Base-by-base conservation (phyloP, 805 yeast genomes). In the Lipomyces sp. region DNA sequence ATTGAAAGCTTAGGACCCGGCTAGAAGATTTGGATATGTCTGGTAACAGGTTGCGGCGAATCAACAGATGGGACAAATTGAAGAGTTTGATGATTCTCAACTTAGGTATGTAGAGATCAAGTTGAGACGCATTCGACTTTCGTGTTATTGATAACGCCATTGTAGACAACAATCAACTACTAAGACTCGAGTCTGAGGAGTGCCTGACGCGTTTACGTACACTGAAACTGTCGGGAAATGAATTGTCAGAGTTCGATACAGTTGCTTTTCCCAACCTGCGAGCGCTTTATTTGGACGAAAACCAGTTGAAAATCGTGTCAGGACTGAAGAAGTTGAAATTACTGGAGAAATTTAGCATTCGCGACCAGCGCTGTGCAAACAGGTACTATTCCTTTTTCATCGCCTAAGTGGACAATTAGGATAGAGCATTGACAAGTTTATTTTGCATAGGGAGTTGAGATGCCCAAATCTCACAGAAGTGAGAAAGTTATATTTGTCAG, bases 161-260 rank as follows among this genome's bases (percentile, higher is more conserved):
- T 6, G 36, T 51, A 18, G 65, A 62, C 28, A 50, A 61, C 39
- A 67, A 67, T 49, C 18, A 29, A 23, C 41, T 62, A 29, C 33
- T 42, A 11, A n/a, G 33, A 5, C 18, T 60, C 21, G 28, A 34
- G n/a, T 39, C 47, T 2, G 59, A 46, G 5, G 53, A 46, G 48
- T 11, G 67, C 58, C 49, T 58, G 39, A 72, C 74, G 1, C 62
- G 51, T 35, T 65, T 76, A 52, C 59, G 80, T 39, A 65, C 66
- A 4, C 60, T 76, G 29, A 65, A 76, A 46, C 51, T 73, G 21
- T 76, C 72, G 54, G 73, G 76, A 2, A 76, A 75, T 40, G 35
- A 33, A 18, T 42, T 61, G 5, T 22, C 21, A 3, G 35, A 32
- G n/a, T 39, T 60, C 21, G 51, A 47, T 33, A 55, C 51, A 16